These are phyloP conservation scores for Grosmannia huntii DNA, from an alignment of 2,329 filamentous ascomycete genomes.

Conservation along the genomic window DNA sequence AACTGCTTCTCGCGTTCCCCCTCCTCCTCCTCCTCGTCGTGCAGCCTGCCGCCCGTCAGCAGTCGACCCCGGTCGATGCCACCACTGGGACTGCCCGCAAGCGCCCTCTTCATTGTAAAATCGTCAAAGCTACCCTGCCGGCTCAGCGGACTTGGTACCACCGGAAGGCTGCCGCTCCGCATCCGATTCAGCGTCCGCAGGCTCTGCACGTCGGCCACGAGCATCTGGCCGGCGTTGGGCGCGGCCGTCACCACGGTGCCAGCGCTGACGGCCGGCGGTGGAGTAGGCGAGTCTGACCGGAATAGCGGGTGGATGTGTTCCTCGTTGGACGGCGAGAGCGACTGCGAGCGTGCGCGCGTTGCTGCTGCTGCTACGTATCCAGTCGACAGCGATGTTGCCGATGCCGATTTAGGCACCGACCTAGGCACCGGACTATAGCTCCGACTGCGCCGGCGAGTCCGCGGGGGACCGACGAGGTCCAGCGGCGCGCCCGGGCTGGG, in stretches of 20 bases:
- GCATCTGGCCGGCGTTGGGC: constrained; percentile 52
- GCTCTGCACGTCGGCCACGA: constrained; percentile 37
- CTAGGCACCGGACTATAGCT: constrained; percentile 38
- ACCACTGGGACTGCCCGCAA: background rate
- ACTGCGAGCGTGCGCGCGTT: constrained; percentile 5
- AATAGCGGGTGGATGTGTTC: constrained; percentile 69
- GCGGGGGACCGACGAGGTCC: constrained; percentile 38
- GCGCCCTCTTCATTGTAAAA: constrained; percentile 16
- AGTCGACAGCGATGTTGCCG: constrained; percentile 15
- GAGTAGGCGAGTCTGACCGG: constrained; percentile 56
- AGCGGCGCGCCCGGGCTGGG: constrained; percentile 49
- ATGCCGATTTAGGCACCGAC: constrained; percentile 20
- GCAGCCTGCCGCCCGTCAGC: background rate
- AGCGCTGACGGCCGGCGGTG: constrained; percentile 47
- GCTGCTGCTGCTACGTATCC: background rate
- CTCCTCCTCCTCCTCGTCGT: constrained; percentile 15
- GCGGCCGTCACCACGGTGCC: constrained; percentile 61
- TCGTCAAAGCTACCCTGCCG: constrained; percentile 38
- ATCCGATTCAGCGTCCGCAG: constrained; percentile 38
- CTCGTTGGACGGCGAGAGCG: constrained; percentile 32
- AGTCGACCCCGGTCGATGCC: background rate
- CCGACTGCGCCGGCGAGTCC: constrained; percentile 29
- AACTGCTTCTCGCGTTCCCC: background rate
- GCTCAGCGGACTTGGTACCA: constrained; percentile 34
- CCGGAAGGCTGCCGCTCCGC: constrained; percentile 41